These are phyloP conservation scores for Priceomyces castillae DNA, from an alignment of 805 yeast species.

Conservation along the genomic window DNA sequence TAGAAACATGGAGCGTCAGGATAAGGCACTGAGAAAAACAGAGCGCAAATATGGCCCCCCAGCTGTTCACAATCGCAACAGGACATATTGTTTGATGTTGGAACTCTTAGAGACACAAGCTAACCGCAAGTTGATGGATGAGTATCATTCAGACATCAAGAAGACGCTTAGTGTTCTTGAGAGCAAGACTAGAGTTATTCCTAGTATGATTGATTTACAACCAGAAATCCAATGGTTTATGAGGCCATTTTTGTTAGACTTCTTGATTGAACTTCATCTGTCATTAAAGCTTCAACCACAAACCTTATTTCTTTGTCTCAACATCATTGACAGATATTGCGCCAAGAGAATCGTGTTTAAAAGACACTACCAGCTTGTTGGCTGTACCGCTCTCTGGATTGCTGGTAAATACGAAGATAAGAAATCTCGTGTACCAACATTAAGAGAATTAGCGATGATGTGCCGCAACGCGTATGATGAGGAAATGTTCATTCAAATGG, in stretches of 20 bases:
- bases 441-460: constrained; percentile 52
- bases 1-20: not conserved
- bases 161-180: constrained; percentile 42
- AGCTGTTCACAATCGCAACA: constrained; percentile 29
- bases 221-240: constrained; percentile 49
- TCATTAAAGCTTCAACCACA: constrained; percentile 41
- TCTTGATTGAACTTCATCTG: constrained; percentile 43
- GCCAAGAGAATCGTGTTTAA: constrained; percentile 46
- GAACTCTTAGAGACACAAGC: constrained; percentile 48
- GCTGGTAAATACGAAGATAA: constrained; percentile 57
- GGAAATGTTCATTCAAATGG: constrained; percentile 53
- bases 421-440: constrained; percentile 55
- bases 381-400: constrained; percentile 48
- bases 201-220: constrained; percentile 49
- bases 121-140: constrained; percentile 41
- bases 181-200: constrained; percentile 40
- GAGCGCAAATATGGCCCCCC: constrained; percentile 20
- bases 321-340: constrained; percentile 46
- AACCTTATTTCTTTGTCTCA: constrained; percentile 42
- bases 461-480: constrained; percentile 58
- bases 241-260: constrained; percentile 45
- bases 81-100: constrained; percentile 40
- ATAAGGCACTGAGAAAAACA: not conserved
- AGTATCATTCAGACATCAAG: constrained; percentile 41
- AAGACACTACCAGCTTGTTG: constrained; percentile 47